A percentile compares a stretch with the other conserved stretches of the same genome.
Evolutionary conservation across 1,139 yeast genomes (phyloP).

Genomic region (Candida pseudoviswanathii): DNA sequence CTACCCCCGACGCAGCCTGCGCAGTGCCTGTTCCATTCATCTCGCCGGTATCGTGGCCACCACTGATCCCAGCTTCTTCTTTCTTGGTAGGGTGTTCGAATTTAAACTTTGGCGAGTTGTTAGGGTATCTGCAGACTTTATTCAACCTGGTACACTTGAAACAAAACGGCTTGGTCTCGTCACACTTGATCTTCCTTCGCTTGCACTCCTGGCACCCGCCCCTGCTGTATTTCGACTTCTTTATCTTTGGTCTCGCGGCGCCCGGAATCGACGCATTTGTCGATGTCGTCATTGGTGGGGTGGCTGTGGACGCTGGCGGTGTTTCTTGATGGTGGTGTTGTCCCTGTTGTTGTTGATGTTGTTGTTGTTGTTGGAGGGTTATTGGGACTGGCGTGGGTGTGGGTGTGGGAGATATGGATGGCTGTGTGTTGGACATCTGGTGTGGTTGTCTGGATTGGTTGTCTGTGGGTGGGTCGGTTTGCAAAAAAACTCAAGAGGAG

Average conservation of each 20-base stretch:
- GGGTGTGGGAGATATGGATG: too few species aligned
- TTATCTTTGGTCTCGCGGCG: slow-evolving; percentile 14
- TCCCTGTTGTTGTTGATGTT: neutral
- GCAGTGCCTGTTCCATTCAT: too few species aligned
- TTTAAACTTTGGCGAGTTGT: slow-evolving; percentile 30
- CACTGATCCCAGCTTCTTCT: too few species aligned
- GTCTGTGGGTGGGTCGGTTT: too few species aligned
- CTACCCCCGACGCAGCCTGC: too few species aligned
- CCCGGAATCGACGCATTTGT: neutral
- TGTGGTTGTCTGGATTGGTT: too few species aligned
- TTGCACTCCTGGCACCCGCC: slow-evolving; percentile 69
- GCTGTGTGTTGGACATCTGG: too few species aligned
- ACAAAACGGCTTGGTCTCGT: slow-evolving; percentile 33
- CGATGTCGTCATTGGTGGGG: neutral
- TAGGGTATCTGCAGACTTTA: slow-evolving; percentile 50
- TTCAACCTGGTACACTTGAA: slow-evolving; percentile 49
- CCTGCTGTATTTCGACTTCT: slow-evolving; percentile 55
- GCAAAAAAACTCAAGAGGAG: too few species aligned
- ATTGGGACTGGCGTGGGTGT: too few species aligned
- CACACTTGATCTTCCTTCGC: slow-evolving; percentile 59
- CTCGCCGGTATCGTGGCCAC: too few species aligned
- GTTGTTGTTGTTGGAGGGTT: neutral
- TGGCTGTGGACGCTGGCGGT: neutral
- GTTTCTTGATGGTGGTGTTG: too few species aligned
- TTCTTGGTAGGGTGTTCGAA: slow-evolving; percentile 16